These are phyloP conservation scores for Akanthomyces lecanii DNA, from an alignment of 2,329 filamentous ascomycete species.

Conservation along the genomic window DNA sequence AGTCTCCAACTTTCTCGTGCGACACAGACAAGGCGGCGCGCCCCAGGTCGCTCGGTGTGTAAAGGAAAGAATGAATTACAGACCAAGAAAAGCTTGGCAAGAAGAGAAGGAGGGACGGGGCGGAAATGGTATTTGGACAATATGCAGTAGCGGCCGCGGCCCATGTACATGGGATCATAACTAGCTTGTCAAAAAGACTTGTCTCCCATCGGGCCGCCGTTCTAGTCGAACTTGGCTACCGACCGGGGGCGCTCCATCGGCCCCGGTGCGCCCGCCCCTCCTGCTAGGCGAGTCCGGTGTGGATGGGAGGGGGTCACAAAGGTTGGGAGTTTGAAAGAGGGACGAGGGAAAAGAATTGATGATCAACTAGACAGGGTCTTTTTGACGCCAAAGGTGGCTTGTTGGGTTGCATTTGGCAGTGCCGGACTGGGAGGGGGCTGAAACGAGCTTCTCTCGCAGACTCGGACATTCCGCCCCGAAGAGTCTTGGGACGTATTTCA, in stretches of 20 bases:
- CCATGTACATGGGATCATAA: background rate
- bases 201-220: background rate
- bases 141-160: background rate
- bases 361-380: too few species aligned
- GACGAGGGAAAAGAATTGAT: background rate
- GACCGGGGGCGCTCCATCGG: constrained; percentile 11
- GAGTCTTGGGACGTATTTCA: too few species aligned
- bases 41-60: background rate
- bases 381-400: too few species aligned
- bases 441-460: too few species aligned
- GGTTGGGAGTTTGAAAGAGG: background rate
- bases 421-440: too few species aligned
- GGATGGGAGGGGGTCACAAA: background rate
- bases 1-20: background rate
- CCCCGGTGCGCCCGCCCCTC: constrained; percentile 11
- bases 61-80: background rate
- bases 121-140: background rate
- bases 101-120: background rate
- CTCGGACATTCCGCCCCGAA: too few species aligned
- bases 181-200: background rate
- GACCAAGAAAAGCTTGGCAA: background rate
- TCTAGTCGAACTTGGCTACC: constrained; percentile 1
- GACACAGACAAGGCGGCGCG: background rate
- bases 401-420: too few species aligned
- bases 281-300: background rate